These are phyloP conservation scores for Magnolia kwangsiensis DNA, from an alignment of 164 flowering plant species.

Conservation along the genomic window DNA sequence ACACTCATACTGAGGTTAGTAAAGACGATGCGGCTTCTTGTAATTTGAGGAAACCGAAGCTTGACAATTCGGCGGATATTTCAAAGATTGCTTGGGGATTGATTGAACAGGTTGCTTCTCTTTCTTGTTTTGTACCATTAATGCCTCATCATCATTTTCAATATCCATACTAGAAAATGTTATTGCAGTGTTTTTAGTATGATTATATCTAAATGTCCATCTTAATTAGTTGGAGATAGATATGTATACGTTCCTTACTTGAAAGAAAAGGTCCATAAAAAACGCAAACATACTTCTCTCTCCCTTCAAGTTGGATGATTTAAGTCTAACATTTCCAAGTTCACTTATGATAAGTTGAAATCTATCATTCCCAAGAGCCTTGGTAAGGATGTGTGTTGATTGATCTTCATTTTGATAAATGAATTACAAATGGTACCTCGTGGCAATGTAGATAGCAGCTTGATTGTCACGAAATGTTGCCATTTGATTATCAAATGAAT, in stretches of 20 bases:
- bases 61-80: not conserved
- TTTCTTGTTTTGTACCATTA: not conserved
- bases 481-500: too few relatives aligned
- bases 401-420: too few relatives aligned
- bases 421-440: too few relatives aligned
- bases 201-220: not conserved
- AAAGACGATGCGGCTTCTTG: not conserved
- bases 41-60: not conserved
- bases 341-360: not conserved
- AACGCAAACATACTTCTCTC: too few relatives aligned
- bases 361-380: too few relatives aligned
- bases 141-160: not conserved
- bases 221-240: not conserved
- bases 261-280: too few relatives aligned
- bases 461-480: too few relatives aligned
- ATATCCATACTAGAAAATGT: not conserved
- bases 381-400: too few relatives aligned
- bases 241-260: not conserved
- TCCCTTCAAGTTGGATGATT: too few relatives aligned
- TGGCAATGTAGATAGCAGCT: too few relatives aligned
- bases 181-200: not conserved
- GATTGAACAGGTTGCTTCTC: slow-evolving; percentile 11
- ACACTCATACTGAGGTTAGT: not conserved
- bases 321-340: not conserved
- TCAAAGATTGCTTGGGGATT: slow-evolving; percentile 3